Conservation (phyloP, 768 basidiomycete genomes). For the Rhodotorula babjevae region DNA sequence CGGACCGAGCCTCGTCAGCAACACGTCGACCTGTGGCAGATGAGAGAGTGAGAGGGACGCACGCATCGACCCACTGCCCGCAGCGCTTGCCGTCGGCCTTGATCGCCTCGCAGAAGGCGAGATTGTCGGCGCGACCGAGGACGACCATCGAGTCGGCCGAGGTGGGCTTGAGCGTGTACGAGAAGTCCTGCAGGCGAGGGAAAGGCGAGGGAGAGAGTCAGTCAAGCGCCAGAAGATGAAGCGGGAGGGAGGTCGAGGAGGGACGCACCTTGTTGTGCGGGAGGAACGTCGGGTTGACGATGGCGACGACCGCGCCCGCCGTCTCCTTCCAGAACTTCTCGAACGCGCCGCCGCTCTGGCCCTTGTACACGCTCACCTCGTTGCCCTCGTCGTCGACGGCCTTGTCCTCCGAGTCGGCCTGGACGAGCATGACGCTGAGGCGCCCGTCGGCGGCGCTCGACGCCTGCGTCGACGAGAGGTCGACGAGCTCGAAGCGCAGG, state of each 20-base stretch:
- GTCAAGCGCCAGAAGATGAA: constrained; percentile 38
- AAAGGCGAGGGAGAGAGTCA: background rate
- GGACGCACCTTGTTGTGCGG: constrained; percentile 49
- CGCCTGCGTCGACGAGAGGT: constrained; percentile 61
- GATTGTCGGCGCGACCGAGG: constrained; percentile 77
- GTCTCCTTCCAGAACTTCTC: constrained; percentile 77
- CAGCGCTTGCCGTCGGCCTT: constrained; percentile 77
- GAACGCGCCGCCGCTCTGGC: constrained; percentile 88
- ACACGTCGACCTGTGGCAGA: no score
- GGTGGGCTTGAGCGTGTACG: constrained; percentile 78
- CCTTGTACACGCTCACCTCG: constrained; percentile 62
- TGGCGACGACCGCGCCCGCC: constrained; percentile 82
- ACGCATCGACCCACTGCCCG: constrained; percentile 76
- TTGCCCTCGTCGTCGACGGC: constrained; percentile 56
- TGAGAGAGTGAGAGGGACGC: constrained; percentile 14
- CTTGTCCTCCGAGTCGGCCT: constrained; percentile 61
- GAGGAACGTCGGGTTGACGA: constrained; percentile 80
- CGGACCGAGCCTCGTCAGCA: background rate
- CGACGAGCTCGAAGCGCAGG: constrained; percentile 76
- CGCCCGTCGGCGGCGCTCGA: constrained; percentile 74
- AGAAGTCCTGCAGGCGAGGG: constrained; percentile 57
- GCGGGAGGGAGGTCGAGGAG: background rate
- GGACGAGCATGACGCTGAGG: constrained; percentile 77
- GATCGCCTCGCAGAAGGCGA: constrained; percentile 73
- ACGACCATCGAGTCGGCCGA: constrained; percentile 72